Base-by-base conservation (phyloP, 257 asterid species). In the Solanum lignicaule region DNA sequence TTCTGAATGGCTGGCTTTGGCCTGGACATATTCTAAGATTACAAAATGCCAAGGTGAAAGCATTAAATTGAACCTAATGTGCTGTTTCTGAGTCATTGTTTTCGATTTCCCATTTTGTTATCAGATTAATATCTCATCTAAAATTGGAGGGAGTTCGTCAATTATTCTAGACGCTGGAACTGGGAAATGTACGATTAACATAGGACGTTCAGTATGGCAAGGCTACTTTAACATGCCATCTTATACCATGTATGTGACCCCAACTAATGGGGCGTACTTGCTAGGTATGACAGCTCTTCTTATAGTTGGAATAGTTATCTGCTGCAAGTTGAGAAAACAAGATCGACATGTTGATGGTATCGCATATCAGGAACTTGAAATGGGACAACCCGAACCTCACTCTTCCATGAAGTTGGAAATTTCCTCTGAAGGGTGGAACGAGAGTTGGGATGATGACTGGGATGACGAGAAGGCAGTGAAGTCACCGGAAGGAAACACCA, bases 391-490 rank as follows among this genome's bases (percentile, higher is more conserved):
- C 65, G 91, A 90, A 29, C 12, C 87, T 13, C 66, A 85, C 2
- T 81, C 94, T 74, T 86, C 93, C 4, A 58, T 55, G 27, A 83
- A 88, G 16, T 82, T 87, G 12, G 95, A 90, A 86, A 27, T 29
- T 27, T 62, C 90, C 10, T 58, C 86, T 15, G 92, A 91, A 7
- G 90, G 90, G 25, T 94, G 98, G 95, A 94, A 92, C 85, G 90
- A 94, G 33, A 87, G 90, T 68, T 95, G 98, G 98, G 95, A 90
- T 33, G 94, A 90, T 16, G 93, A 92, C 36, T 94, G 97, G 97
- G 98, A 92, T 83, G 93, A 91, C 38, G 93, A 93, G 55, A 90
- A 88, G 21, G 93, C 91, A 16, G 89, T 83, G 74, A 65, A 87
- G 21, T 82, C 92, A 6, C 83, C 87, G 1, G 86, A 85, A 23